phyloP scores from a whole-genome alignment of 2,329 filamentous ascomycete species.

The Neopestalotiopsis sp. region DNA sequence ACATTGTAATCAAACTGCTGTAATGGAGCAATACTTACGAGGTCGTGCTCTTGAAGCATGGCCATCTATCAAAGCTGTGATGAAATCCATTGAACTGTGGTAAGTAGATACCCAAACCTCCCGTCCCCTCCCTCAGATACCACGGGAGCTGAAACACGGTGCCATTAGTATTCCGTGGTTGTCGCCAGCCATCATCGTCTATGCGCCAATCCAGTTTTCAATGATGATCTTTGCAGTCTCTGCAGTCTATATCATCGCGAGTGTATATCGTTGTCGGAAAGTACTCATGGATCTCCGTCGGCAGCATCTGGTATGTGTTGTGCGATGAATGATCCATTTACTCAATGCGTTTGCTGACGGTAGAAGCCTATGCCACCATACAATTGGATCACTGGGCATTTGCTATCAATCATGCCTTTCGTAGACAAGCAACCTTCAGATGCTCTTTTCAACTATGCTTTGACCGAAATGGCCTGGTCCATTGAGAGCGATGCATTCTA shows the following conservation, averaged over 20 bases:
- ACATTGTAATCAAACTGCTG: too few relatives aligned
- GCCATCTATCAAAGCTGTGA: neutral
- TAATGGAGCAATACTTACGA: neutral
- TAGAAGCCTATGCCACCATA: conserved; percentile 3
- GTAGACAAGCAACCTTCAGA: neutral
- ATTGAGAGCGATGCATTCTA: conserved; percentile 1
- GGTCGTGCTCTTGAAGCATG: neutral
- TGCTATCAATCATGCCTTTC: conserved; percentile 1
- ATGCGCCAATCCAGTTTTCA: neutral
- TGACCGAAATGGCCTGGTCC: neutral
- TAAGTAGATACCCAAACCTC: neutral
- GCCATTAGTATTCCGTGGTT: neutral
- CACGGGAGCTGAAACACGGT: neutral
- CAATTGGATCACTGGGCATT: neutral
- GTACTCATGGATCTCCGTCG: neutral
- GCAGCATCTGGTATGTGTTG: neutral
- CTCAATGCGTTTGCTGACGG: neutral
- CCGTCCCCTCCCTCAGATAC: too few relatives aligned
- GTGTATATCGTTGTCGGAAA: neutral
- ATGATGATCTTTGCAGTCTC: neutral
- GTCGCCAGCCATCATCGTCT: neutral
- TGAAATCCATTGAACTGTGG: neutral
- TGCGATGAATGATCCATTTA: neutral
- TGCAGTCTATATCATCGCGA: neutral
- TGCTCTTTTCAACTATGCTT: neutral